phyloP scores from a whole-genome alignment of 2,329 filamentous ascomycete species.

The Arthrinium phaeospermum region DNA sequence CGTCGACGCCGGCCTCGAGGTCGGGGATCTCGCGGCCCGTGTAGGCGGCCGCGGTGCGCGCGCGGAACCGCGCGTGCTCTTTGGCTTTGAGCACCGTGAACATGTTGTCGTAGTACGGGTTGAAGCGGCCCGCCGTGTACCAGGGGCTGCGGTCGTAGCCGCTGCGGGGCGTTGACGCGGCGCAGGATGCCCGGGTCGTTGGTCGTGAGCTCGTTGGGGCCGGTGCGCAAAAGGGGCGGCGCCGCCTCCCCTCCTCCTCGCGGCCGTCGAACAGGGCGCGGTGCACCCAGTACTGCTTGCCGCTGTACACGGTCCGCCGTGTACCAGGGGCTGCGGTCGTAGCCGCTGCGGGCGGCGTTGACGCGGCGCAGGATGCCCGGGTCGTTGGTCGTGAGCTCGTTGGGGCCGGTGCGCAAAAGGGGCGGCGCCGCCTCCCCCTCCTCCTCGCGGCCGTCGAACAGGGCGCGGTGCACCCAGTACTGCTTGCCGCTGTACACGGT shows the following conservation, averaged over 20 bases:
- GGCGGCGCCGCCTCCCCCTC: no score
- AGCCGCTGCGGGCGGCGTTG: slow-evolving; percentile 42
- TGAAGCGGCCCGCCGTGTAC: slow-evolving; percentile 56
- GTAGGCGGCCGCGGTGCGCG: slow-evolving; percentile 43
- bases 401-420: slow-evolving; percentile 50
- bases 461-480: slow-evolving; percentile 16
- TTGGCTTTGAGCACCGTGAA: slow-evolving; percentile 52
- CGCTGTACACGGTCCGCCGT: slow-evolving; percentile 44
- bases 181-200: slow-evolving; percentile 46
- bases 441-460: background rate
- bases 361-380: slow-evolving; percentile 45
- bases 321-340: slow-evolving; percentile 51
- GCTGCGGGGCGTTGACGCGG: slow-evolving; percentile 42
- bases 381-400: slow-evolving; percentile 47
- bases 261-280: background rate
- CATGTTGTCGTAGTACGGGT: slow-evolving; percentile 60
- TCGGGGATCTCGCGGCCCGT: slow-evolving; percentile 31
- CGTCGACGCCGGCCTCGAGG: slow-evolving; percentile 47
- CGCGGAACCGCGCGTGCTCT: slow-evolving; percentile 46
- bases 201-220: slow-evolving; percentile 48
- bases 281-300: slow-evolving; percentile 18
- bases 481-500: slow-evolving; percentile 15
- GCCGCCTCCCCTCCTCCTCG: no score
- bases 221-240: slow-evolving; percentile 47
- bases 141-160: slow-evolving; percentile 46